Evolutionary conservation across 345 rosid species (phyloP).

Genomic region (Reutealis trisperma): DNA sequence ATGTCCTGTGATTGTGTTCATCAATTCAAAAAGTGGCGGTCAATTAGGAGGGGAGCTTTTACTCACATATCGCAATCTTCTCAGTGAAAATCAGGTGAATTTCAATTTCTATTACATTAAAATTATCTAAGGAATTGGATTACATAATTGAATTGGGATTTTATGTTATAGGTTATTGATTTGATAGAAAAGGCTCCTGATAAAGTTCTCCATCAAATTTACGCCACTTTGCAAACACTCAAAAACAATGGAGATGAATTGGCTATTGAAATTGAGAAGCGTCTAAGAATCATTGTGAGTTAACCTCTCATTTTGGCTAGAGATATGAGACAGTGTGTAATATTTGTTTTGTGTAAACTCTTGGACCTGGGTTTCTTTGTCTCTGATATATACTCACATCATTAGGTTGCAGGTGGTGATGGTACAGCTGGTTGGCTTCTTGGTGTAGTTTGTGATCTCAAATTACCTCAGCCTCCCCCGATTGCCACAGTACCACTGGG

Average conservation of each 20-base stretch:
- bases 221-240: constrained; percentile 40
- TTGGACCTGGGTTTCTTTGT: background rate
- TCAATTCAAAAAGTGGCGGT: constrained; percentile 76
- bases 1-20: constrained; percentile 66
- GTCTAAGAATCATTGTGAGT: constrained; percentile 67
- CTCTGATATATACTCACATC: constrained; percentile 15
- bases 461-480: constrained; percentile 65
- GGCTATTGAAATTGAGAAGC: constrained; percentile 49
- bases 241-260: constrained; percentile 50
- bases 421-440: constrained; percentile 82
- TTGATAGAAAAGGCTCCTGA: constrained; percentile 57
- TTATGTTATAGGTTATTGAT: constrained; percentile 54
- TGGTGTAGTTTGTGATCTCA: constrained; percentile 72
- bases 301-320: background rate
- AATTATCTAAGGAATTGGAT: too few species aligned
- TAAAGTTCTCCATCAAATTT: constrained; percentile 48
- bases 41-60: constrained; percentile 70
- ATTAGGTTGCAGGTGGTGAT: constrained; percentile 80
- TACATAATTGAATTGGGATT: background rate
- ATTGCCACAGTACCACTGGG: constrained; percentile 72
- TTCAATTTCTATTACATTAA: too few species aligned
- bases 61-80: constrained; percentile 51
- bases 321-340: background rate
- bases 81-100: constrained; percentile 56
- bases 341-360: background rate